A percentile compares a stretch with the other conserved stretches of the same genome.
Evolutionary conservation across 2,329 filamentous ascomycete species (phyloP).

Genomic region (Colletotrichum theobromicola): DNA sequence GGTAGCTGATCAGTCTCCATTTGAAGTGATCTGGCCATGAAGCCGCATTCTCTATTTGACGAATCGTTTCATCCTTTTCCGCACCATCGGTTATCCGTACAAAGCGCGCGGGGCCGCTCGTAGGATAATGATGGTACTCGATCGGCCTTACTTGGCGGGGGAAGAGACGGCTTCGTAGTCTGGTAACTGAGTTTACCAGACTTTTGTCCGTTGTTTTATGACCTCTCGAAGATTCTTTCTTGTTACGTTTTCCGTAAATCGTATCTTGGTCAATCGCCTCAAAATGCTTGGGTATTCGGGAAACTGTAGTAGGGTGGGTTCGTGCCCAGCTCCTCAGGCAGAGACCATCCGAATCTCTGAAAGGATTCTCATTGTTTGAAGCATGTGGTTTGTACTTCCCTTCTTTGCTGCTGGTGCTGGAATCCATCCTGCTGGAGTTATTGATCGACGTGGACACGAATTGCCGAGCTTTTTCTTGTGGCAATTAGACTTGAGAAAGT

Average conservation of each 20-base stretch:
- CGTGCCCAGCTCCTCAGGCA: background rate
- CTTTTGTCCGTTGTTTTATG: background rate
- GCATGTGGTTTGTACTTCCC: background rate
- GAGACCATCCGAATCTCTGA: background rate
- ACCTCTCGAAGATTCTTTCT: accelerated
- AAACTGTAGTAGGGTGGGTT: background rate
- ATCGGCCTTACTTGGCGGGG: background rate
- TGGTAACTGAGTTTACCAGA: background rate
- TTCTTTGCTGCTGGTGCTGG: background rate
- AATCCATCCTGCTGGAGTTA: background rate
- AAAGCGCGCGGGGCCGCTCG: background rate
- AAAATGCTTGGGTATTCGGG: background rate
- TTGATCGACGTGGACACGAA: background rate
- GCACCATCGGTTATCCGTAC: background rate
- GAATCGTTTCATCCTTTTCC: background rate
- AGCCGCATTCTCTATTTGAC: background rate
- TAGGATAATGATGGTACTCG: background rate
- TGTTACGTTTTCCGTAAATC: accelerated
- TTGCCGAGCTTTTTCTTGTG: background rate
- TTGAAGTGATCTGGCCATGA: background rate
- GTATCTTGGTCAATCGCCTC: accelerated
- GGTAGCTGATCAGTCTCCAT: background rate
- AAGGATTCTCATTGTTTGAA: background rate
- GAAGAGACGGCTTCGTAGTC: background rate
- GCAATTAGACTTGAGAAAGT: background rate